Evolutionary conservation across 306 rosid genomes (phyloP), one percentile per base, ranked within the genome.

Genomic region (Corylus americana): DNA sequence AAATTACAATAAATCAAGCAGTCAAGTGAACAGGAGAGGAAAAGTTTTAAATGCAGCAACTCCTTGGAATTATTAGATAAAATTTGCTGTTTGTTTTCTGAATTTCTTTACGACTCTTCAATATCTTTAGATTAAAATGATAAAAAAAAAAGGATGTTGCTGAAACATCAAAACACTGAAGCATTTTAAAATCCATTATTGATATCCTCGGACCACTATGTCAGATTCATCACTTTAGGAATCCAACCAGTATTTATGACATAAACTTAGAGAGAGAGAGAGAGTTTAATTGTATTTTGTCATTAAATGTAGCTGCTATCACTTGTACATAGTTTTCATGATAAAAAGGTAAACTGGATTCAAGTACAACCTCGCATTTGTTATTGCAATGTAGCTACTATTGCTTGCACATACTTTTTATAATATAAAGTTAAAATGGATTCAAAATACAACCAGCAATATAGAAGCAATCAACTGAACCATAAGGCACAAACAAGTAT

Each of bases 401-500:
- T 51, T 66, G 31, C 71, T 55, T 37, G 64, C 12, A 82, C 59
- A 49, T 10, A 42, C 51, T 18, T 67, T 8, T 39, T 51, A 42
- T 39, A 67, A 9, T 67, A 67, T 2, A 70, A 37, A 50, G 35
- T 0, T 51, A 51, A 50, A 44, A 62, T 14, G 20, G 20, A 37
- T 49, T 70, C 16, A 13, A 69, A 51, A 47, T 3, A 57, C 13
- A 62, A 51, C 35, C 25, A 71, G 51, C 10, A 50, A 64, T 50
- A 67, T 22, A 48, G 3, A 53, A 48, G 14, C 71, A 53, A 75
- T 50, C 73, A 55, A 77, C 55, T 29, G 29, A 78, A 79, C 67
- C 74, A 20, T 67, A 13, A 76, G 78, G 54, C 74, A 83, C 45
- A 58, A 70, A 62, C 53, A 78, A 18, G 57, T 48, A 82, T 73